Evolutionary conservation across 768 basidiomycete genomes (phyloP), one percentile per base, ranked within the genome.

Genomic region (Neoboletus magnificus): DNA sequence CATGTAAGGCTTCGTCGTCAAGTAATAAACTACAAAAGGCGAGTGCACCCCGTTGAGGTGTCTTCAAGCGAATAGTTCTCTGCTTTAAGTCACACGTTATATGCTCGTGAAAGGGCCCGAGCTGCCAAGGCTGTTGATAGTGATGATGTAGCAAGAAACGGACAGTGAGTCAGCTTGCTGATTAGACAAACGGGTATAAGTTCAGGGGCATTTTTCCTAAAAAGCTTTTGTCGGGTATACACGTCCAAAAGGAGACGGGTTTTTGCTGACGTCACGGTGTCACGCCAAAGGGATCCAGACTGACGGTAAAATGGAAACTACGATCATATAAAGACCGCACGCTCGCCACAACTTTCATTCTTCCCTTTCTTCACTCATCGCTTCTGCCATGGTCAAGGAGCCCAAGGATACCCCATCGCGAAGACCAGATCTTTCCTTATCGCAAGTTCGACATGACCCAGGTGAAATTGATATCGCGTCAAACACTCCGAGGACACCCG

Each of bases 401-500:
- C 20, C 3, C 22, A 46, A 41, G 47, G 50, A 29, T n/a, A 7
- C 25, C 16, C 29, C 44, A 15, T 46, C 46, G 5, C 48, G 30
- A 22, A 57, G 37, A 41, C 58, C 32, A 18, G 57, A 54, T 52
- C 56, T 66, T 46, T 59, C 66, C 45, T 45, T 61, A 55, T 65
- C 55, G 39, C 48, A 55, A 33, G 42, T 48, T 23, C 58, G 48
- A 43, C n/a, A 35, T 18, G 47, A 4, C 48, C 18, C 33, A 40
- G 16, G 50, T n/a, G 51, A 45, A 39, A 30, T 29, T 15, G 49
- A 48, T 32, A 15, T 54, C 12, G 16, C 63, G 15, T 74, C 76
- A 11, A 73, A 76, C 52, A 86, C 87, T 1, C 91, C 90, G 35
- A 90, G 83, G 76, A 97, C 94, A 4, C 94, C 93, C 36, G 93